Conservation (phyloP, 1,284 basidiomycete genomes). For the Trichosporon sp. region DNA sequence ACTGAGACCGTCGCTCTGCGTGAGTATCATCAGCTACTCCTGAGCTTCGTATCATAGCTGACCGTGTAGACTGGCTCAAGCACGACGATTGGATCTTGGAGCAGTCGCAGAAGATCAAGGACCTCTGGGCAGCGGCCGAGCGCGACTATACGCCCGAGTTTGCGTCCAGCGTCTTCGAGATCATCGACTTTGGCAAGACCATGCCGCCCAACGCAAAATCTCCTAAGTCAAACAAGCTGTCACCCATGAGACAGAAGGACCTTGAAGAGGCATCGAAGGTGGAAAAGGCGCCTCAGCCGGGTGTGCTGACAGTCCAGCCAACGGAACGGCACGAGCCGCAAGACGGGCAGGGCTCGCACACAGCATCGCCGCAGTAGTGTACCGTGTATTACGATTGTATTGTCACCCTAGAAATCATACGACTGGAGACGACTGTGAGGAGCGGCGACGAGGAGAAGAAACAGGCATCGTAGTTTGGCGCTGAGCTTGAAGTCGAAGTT, state of each 20-base stretch:
- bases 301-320: neutral
- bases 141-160: slow-evolving; percentile 35
- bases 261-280: neutral
- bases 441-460: neutral
- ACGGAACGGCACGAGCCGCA: neutral
- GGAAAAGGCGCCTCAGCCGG: neutral
- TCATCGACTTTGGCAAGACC: slow-evolving; percentile 34
- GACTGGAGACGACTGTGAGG: neutral
- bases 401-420: neutral
- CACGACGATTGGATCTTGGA: slow-evolving; percentile 43
- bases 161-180: slow-evolving; percentile 32
- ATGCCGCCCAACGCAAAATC: slow-evolving; percentile 1
- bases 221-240: neutral
- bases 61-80: slow-evolving; percentile 43
- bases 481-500: neutral
- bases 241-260: neutral
- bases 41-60: neutral
- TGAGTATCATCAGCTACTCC: slow-evolving; percentile 24
- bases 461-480: neutral
- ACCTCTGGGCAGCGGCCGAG: slow-evolving; percentile 37
- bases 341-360: neutral
- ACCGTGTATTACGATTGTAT: slow-evolving; percentile 2
- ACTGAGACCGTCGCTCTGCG: slow-evolving; percentile 45
- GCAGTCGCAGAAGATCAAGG: slow-evolving; percentile 32
- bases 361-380: neutral